Conservation (phyloP, 148 eudicot genomes). For the Selenicereus undatus region DNA sequence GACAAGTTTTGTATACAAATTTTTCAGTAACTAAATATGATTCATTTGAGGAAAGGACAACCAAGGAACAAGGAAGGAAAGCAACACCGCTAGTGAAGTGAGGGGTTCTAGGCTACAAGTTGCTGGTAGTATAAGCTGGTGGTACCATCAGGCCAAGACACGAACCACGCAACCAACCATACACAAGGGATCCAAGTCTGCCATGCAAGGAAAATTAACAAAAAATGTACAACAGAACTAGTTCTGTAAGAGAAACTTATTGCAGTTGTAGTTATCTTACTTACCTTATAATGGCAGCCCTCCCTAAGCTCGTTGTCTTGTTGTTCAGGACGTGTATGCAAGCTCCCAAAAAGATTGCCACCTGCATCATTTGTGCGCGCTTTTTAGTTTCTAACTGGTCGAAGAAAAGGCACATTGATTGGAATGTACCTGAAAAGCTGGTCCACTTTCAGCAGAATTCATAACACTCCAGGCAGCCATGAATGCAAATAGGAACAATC, state of each 20-base stretch:
- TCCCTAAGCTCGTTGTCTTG: slow-evolving; percentile 78
- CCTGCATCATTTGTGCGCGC: slow-evolving; percentile 35
- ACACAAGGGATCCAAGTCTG: slow-evolving; percentile 88
- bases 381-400: no score
- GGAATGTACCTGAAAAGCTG: slow-evolving; percentile 84
- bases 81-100: slow-evolving; percentile 65
- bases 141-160: slow-evolving; percentile 73
- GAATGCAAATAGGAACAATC: slow-evolving; percentile 78
- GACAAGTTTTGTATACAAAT: background rate
- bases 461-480: slow-evolving; percentile 95
- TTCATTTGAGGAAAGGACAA: slow-evolving; percentile 82
- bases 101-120: slow-evolving; percentile 88
- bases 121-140: slow-evolving; percentile 51
- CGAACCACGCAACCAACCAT: slow-evolving; percentile 85
- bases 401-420: background rate
- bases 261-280: slow-evolving; percentile 32
- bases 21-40: background rate
- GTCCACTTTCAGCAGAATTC: slow-evolving; percentile 90
- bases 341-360: slow-evolving; percentile 75
- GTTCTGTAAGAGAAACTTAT: no score
- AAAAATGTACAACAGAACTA: background rate
- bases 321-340: slow-evolving; percentile 90
- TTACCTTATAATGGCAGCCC: slow-evolving; percentile 59
- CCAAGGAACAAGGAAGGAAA: slow-evolving; percentile 66
- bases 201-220: background rate